phyloP scores from a whole-genome alignment of 2,329 filamentous ascomycete genomes.

The Colletotrichum gigasporum region DNA sequence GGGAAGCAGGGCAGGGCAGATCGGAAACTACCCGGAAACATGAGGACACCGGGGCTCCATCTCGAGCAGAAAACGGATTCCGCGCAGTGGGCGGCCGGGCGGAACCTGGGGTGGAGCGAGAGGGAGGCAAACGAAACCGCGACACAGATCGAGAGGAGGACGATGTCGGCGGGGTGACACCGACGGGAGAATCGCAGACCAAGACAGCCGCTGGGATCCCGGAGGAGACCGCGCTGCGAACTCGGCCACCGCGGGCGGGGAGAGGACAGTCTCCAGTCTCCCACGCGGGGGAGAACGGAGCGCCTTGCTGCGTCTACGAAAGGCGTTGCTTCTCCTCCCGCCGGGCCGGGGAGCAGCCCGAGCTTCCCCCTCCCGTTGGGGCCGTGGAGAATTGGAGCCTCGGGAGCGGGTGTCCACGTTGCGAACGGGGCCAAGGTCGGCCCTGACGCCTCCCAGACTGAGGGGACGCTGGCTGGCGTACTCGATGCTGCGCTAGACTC shows the following conservation, averaged over 20 bases:
- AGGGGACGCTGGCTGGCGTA: too few relatives aligned
- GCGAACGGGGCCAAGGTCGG: neutral
- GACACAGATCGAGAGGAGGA: neutral
- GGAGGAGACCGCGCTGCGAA: neutral
- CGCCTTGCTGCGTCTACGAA: too few relatives aligned
- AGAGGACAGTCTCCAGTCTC: too few relatives aligned
- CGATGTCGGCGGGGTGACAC: neutral
- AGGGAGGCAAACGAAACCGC: neutral
- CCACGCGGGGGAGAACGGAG: constrained; percentile 6
- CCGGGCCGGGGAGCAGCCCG: neutral
- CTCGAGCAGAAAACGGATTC: neutral
- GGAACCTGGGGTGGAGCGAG: neutral
- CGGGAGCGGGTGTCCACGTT: neutral
- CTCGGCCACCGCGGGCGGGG: neutral
- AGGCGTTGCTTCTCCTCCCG: too few relatives aligned
- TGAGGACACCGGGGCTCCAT: neutral
- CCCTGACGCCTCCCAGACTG: too few relatives aligned
- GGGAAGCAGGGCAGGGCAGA: neutral
- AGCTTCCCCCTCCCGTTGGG: neutral
- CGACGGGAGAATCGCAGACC: neutral
- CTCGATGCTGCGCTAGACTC: too few relatives aligned
- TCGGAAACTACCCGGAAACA: constrained; percentile 11
- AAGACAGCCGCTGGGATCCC: neutral
- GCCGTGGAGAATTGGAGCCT: neutral
- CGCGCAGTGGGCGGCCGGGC: neutral